A percentile compares a stretch with the other conserved stretches of the same genome.
These are phyloP conservation scores for Bipolaris zeicola DNA, from an alignment of 2,329 filamentous ascomycete species.

Conservation along the genomic window DNA sequence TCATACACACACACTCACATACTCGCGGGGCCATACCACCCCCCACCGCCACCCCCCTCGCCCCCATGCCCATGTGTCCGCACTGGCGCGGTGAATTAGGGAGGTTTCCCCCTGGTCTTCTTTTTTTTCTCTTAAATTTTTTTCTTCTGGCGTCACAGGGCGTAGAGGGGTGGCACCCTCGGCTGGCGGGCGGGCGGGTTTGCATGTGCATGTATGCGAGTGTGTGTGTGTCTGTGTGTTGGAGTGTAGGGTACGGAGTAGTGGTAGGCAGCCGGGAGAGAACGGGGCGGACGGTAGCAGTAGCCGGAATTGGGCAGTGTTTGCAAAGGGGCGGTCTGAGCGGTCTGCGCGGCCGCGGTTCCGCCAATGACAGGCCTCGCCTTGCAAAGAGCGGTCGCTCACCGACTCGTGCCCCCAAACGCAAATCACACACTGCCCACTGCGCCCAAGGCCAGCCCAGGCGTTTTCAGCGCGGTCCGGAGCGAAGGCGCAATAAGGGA, in stretches of 20 bases:
- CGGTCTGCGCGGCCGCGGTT: slow-evolving; percentile 15
- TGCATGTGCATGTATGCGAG: slow-evolving; percentile 18
- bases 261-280: slow-evolving; percentile 32
- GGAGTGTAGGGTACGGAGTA: no score
- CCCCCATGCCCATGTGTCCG: no score
- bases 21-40: neutral
- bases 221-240: slow-evolving; percentile 18
- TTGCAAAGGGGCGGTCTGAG: slow-evolving; percentile 23
- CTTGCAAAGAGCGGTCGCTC: slow-evolving; percentile 39
- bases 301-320: slow-evolving; percentile 16
- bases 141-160: slow-evolving; percentile 11
- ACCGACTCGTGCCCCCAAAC: slow-evolving; percentile 33
- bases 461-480: slow-evolving; percentile 34
- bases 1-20: neutral
- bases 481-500: slow-evolving; percentile 30
- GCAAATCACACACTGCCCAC: slow-evolving; percentile 36
- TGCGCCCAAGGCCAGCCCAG: slow-evolving; percentile 19
- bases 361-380: slow-evolving; percentile 29
- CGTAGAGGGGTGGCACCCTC: slow-evolving; percentile 9
- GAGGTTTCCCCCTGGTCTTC: no score
- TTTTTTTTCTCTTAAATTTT: no score
- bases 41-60: no score
- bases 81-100: no score
- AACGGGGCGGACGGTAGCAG: slow-evolving; percentile 30
- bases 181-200: slow-evolving; percentile 6